Evolutionary conservation across 2,329 filamentous ascomycete species (phyloP).

Genomic region (Clarireedia hainanense): DNA sequence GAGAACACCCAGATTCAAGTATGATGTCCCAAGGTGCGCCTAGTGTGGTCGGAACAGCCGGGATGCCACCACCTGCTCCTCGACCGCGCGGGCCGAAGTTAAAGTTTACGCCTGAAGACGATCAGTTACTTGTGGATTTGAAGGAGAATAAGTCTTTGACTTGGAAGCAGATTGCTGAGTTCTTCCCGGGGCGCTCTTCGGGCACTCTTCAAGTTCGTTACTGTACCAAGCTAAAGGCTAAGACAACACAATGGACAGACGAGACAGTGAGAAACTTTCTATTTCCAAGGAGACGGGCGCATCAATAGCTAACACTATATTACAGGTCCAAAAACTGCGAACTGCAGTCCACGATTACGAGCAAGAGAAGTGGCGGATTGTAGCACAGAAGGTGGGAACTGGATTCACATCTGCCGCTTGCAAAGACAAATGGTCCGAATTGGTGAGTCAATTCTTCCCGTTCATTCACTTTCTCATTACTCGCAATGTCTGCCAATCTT

Average conservation of each 20-base stretch:
- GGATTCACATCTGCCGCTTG: slow-evolving; percentile 85
- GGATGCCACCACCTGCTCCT: slow-evolving; percentile 78
- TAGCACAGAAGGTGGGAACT: slow-evolving; percentile 82
- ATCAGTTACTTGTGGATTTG: slow-evolving; percentile 76
- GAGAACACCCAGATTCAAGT: slow-evolving; percentile 36
- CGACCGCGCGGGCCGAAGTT: slow-evolving; percentile 80
- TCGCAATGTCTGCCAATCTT: background rate
- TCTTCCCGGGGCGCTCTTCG: slow-evolving; percentile 84
- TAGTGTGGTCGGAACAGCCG: slow-evolving; percentile 78
- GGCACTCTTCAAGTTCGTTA: slow-evolving; percentile 90
- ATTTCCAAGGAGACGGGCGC: background rate
- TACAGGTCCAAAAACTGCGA: slow-evolving; percentile 67
- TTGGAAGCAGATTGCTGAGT: slow-evolving; percentile 96
- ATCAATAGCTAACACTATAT: slow-evolving; percentile 19
- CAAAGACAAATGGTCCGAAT: slow-evolving; percentile 48
- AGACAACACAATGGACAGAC: slow-evolving; percentile 88
- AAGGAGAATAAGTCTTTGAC: slow-evolving; percentile 94
- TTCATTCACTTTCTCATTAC: background rate
- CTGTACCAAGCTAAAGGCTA: slow-evolving; percentile 90
- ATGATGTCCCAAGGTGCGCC: slow-evolving; percentile 52
- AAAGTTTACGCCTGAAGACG: slow-evolving; percentile 90
- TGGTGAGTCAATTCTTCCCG: slow-evolving; percentile 10
- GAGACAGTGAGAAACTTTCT: slow-evolving; percentile 66
- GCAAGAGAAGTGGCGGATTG: slow-evolving; percentile 86
- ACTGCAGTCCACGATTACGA: slow-evolving; percentile 77